Conservation (phyloP, 306 rosid species). For the Cucumis melo region DNA sequence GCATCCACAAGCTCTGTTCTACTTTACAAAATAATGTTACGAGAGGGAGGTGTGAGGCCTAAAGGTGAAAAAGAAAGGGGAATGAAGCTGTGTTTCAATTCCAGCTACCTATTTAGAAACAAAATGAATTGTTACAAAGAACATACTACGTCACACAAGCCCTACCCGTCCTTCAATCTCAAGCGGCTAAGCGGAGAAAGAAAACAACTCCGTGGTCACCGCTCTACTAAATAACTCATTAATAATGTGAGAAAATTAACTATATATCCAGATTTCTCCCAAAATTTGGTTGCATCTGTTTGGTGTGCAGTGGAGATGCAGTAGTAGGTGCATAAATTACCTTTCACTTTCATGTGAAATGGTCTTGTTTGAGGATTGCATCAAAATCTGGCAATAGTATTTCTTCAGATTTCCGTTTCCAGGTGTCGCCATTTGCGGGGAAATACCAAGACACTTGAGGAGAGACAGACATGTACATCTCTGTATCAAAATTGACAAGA, state of each 20-base stretch:
- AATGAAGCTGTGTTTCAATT: background rate
- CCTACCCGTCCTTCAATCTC: background rate
- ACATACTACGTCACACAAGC: background rate
- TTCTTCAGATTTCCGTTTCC: slow-evolving; percentile 66
- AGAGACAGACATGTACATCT: slow-evolving; percentile 51
- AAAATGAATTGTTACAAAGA: background rate
- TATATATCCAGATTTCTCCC: background rate
- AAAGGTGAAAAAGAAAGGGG: background rate
- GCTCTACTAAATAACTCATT: background rate
- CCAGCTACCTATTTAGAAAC: slow-evolving; percentile 2
- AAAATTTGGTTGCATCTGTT: background rate
- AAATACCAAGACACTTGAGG: slow-evolving; percentile 68
- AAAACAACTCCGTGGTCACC: background rate
- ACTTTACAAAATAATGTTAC: slow-evolving; percentile 9
- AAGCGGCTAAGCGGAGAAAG: background rate
- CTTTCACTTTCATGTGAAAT: slow-evolving; percentile 33
- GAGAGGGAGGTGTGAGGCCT: slow-evolving; percentile 2
- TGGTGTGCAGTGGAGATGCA: background rate
- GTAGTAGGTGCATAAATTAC: background rate
- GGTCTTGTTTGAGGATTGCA: slow-evolving; percentile 45
- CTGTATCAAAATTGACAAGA: slow-evolving; percentile 18
- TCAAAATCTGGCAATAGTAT: slow-evolving; percentile 29
- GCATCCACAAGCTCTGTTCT: background rate
- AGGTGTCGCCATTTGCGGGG: slow-evolving; percentile 39
- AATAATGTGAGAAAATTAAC: background rate